Conservation (phyloP, 306 rosid genomes). For the Parietaria judaica region DNA sequence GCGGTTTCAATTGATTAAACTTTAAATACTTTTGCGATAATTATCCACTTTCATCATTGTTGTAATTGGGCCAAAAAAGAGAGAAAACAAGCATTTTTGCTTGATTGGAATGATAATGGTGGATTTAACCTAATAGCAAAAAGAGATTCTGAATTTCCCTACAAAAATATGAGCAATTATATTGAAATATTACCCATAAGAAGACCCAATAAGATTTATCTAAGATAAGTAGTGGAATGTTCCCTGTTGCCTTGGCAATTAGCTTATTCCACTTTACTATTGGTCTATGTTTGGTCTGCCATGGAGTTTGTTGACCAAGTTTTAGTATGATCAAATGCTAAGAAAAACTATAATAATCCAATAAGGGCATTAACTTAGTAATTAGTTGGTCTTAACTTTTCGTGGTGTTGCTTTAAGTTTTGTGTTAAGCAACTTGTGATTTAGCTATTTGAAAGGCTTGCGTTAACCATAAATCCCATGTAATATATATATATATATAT, state of each 20-base stretch:
- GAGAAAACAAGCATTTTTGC: background rate
- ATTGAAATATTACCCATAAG: slow-evolving; percentile 1
- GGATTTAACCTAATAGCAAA: background rate
- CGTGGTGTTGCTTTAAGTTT: too few relatives aligned
- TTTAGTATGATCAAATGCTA: background rate
- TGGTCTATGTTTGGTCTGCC: too few relatives aligned
- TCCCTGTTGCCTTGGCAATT: background rate
- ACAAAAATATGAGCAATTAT: background rate
- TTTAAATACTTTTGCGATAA: too few relatives aligned
- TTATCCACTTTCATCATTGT: too few relatives aligned
- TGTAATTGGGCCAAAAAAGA: background rate
- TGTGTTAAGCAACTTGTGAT: too few relatives aligned
- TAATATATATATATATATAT: too few relatives aligned
- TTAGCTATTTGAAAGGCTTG: too few relatives aligned
- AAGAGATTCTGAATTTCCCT: slow-evolving; percentile 13
- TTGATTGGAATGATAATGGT: background rate
- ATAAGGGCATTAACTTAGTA: too few relatives aligned
- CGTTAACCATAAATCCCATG: too few relatives aligned
- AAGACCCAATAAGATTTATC: background rate
- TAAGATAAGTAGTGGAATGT: background rate
- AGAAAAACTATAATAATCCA: too few relatives aligned
- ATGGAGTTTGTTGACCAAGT: background rate
- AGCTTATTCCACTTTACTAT: background rate
- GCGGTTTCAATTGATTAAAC: too few relatives aligned
- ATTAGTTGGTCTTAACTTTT: too few relatives aligned